phyloP scores from a whole-genome alignment of 2,329 filamentous ascomycete genomes.

The Alternaria sp. region DNA sequence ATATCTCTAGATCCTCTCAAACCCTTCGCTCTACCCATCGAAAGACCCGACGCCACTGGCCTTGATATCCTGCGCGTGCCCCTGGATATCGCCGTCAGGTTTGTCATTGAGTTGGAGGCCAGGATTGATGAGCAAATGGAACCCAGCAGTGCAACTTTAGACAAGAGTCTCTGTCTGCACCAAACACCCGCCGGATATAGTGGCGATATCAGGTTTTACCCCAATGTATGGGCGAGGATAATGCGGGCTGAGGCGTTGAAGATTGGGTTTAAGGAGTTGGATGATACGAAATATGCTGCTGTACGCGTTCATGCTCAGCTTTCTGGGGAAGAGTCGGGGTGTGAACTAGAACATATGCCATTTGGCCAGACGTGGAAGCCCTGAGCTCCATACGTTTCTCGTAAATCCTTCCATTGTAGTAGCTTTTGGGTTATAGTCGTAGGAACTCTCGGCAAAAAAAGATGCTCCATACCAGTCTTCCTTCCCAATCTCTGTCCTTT shows the following conservation, averaged over 20 bases:
- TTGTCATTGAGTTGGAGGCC: constrained; percentile 1
- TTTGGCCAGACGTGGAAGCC: constrained; percentile 7
- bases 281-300: constrained; percentile 9
- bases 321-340: constrained; percentile 7
- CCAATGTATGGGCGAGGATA: constrained; percentile 6
- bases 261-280: constrained; percentile 10
- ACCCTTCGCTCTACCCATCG: constrained; percentile 18
- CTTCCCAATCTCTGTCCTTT: too few species aligned
- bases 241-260: constrained; percentile 12
- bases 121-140: constrained; percentile 11
- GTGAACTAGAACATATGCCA: constrained; percentile 1
- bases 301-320: constrained; percentile 13
- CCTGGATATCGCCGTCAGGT: not conserved
- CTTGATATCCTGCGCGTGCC: constrained; percentile 16
- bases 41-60: constrained; percentile 15
- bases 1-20: constrained; percentile 12
- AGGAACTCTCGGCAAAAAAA: too few species aligned
- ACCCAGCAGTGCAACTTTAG: constrained; percentile 2
- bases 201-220: constrained; percentile 4
- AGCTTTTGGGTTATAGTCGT: too few species aligned
- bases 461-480: too few species aligned
- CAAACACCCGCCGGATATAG: constrained; percentile 8
- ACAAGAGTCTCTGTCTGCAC: constrained; percentile 14
- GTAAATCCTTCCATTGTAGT: too few species aligned
- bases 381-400: too few species aligned